Percentiles rank a stretch among this genome's conserved stretches.
phyloP scores from a whole-genome alignment of 2,329 filamentous ascomycete genomes.

The Apiospora malaysiana region DNA sequence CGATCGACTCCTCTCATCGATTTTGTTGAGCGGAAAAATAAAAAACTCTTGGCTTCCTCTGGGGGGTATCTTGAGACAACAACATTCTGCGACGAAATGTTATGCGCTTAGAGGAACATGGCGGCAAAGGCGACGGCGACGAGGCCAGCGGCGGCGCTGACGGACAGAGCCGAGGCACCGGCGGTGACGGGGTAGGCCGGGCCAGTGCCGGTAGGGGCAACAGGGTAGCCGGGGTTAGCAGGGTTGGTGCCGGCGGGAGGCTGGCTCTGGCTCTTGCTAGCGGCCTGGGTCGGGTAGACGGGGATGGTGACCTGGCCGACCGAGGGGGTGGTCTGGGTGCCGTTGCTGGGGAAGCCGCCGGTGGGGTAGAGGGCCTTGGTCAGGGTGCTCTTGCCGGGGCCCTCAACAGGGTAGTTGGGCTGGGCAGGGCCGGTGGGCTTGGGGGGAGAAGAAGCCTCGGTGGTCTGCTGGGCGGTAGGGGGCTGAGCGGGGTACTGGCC shows the following conservation, averaged over 20 bases:
- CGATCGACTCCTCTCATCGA: slow-evolving; percentile 5
- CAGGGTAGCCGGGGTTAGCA: not conserved
- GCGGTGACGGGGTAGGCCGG: slow-evolving; percentile 29
- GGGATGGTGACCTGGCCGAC: not conserved
- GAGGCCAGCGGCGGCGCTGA: slow-evolving; percentile 16
- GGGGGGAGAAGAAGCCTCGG: not conserved
- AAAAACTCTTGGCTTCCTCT: slow-evolving; percentile 9
- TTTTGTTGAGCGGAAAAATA: not conserved
- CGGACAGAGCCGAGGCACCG: not conserved
- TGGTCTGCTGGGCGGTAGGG: no score
- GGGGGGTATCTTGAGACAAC: slow-evolving; percentile 13
- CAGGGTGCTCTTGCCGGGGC: not conserved
- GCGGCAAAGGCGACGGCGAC: slow-evolving; percentile 15
- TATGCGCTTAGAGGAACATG: slow-evolving; percentile 19
- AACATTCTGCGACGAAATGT: not conserved
- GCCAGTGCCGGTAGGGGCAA: not conserved
- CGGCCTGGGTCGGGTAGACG: not conserved
- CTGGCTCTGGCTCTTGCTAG: not conserved
- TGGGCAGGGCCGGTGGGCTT: not conserved
- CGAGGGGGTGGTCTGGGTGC: not conserved
- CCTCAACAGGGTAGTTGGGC: not conserved
- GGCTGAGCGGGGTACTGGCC: no score
- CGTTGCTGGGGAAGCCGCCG: not conserved
- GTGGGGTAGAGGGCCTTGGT: slow-evolving; percentile 7
- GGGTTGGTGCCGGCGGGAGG: not conserved